Base-by-base conservation (phyloP, 306 rosid genomes). In the Gastrolobium villosum region DNA sequence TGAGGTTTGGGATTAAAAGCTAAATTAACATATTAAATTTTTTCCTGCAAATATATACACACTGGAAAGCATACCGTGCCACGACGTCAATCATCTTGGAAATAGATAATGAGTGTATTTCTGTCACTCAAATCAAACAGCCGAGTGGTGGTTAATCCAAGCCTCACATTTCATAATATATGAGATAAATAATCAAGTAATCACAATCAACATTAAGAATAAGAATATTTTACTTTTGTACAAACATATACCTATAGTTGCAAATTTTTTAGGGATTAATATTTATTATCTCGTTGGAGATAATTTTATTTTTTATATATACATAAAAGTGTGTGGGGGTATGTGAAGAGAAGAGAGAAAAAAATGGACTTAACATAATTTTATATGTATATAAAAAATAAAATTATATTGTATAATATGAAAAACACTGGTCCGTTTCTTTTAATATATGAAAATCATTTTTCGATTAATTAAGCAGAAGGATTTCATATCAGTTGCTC, bases 11-110 rank as follows among this genome's bases (percentile, higher is more conserved):
- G 54, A 59, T 43, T 69, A 73, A 35, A 64, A 65, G 44, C 26
- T 37, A 46, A 76, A 11, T 56, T 14, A 77, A 13, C 31, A n/a
- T n/a, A n/a, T n/a, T n/a, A n/a, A n/a, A n/a, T n/a, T n/a, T n/a
- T n/a, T n/a, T n/a, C n/a, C 70, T 57, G 71, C 65, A 57, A 37
- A 6, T 36, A 20, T 20, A 20, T 20, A 20, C 26, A 74, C 87
- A 85, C 79, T 71, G 83, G 77, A 70, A 83, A 52, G 50, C 54
- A 20, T 68, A 74, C 59, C n/a, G 48, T 46, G 10, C 39, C 61
- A 57, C 34, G 5, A 6, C 48, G 8, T 39, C 48, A 43, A 28
- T 44, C 34, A 8, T 72, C 7, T 48, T 5, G 65, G 56, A 46
- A 64, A 44, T 28, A 61, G 56, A n/a, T 26, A 28, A 53, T 40